phyloP scores from a whole-genome alignment of 306 rosid genomes.

The Bauhinia variegata region DNA sequence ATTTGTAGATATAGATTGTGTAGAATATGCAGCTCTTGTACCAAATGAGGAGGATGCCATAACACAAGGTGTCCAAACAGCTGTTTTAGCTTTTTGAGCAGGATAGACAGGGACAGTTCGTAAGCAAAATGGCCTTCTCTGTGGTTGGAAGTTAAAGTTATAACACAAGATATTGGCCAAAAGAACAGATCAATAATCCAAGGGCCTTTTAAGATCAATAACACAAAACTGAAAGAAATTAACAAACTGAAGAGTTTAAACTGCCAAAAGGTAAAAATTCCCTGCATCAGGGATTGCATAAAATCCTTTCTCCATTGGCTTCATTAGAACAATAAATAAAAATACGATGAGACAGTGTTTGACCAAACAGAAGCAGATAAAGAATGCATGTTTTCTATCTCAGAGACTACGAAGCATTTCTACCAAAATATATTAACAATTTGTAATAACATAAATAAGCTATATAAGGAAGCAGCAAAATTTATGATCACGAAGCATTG shows the following conservation, averaged over 20 bases:
- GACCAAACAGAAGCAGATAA: background rate
- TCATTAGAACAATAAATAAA: conserved; percentile 16
- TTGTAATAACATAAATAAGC: too few relatives aligned
- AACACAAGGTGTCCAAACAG: conserved; percentile 43
- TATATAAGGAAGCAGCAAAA: too few relatives aligned
- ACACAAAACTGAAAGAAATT: conserved; percentile 7
- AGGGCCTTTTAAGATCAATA: conserved; percentile 16
- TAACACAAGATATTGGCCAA: conserved; percentile 15
- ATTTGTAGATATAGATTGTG: conserved; percentile 52
- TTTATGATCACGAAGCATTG: too few relatives aligned
- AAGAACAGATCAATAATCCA: conserved; percentile 9
- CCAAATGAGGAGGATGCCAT: conserved; percentile 75
- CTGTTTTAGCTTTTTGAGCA: conserved; percentile 35
- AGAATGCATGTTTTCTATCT: background rate
- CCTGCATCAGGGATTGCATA: background rate
- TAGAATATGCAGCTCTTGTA: conserved; percentile 58
- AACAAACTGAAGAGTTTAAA: conserved; percentile 1
- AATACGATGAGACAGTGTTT: conserved; percentile 1
- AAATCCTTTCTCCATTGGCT: conserved; percentile 15
- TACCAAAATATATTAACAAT: background rate
- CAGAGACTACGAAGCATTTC: background rate
- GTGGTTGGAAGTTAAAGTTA: conserved; percentile 35
- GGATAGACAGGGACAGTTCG: conserved; percentile 44
- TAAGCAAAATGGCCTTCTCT: conserved; percentile 53
- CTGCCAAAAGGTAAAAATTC: conserved; percentile 4